A percentile compares a stretch with the other conserved stretches of the same genome.
phyloP scores from a whole-genome alignment of 2,329 filamentous ascomycete genomes.

The Cercospora brassicicola region DNA sequence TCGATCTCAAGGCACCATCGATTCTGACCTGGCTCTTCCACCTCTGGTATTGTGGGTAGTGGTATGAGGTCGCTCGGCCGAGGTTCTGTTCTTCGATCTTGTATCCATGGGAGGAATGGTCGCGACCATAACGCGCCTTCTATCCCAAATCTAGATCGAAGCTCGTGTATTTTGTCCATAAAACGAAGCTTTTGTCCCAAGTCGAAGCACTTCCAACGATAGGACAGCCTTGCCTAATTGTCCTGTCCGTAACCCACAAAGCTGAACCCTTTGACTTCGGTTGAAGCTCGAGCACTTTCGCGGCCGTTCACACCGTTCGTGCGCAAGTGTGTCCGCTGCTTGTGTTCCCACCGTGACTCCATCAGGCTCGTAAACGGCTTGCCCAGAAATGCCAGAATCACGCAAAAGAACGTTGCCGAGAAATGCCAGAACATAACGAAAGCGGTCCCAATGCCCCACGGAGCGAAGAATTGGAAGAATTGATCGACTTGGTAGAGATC shows the following conservation, averaged over 20 bases:
- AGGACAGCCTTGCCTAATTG: background rate
- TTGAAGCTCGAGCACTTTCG: background rate
- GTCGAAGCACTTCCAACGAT: background rate
- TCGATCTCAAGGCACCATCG: background rate
- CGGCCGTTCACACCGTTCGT: slow-evolving; percentile 12
- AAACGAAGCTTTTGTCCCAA: background rate
- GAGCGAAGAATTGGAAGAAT: slow-evolving; percentile 69
- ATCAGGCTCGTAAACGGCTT: slow-evolving; percentile 48
- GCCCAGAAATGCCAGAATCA: slow-evolving; percentile 56
- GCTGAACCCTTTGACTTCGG: slow-evolving; percentile 5
- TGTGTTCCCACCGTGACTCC: slow-evolving; percentile 13
- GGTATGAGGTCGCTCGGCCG: background rate
- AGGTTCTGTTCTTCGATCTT: background rate
- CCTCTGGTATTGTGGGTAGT: background rate
- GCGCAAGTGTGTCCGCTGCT: slow-evolving; percentile 4
- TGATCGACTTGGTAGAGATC: slow-evolving; percentile 80
- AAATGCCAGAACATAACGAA: slow-evolving; percentile 64
- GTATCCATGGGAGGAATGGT: background rate
- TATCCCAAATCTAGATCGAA: background rate
- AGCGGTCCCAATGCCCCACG: slow-evolving; percentile 50
- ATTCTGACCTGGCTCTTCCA: background rate
- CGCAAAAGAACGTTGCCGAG: slow-evolving; percentile 62
- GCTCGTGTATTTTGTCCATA: background rate
- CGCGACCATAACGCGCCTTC: background rate
- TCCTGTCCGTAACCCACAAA: background rate